A percentile compares a stretch with the other conserved stretches of the same genome.
Evolutionary conservation across 176 grass and related monocot species (phyloP).

Genomic region (Aechmea fasciata): DNA sequence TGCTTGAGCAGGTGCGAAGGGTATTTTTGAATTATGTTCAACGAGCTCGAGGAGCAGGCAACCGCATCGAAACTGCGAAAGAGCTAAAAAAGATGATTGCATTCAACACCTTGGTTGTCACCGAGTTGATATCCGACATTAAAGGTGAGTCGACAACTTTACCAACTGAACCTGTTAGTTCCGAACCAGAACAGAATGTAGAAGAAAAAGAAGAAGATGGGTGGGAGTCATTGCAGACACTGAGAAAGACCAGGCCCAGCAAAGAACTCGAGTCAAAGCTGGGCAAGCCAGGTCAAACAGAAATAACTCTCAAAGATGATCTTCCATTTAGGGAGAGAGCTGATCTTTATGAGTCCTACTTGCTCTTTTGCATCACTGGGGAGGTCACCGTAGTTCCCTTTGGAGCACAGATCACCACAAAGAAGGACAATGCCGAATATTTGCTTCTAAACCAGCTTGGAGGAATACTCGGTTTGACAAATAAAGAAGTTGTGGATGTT

Average conservation of each 20-base stretch:
- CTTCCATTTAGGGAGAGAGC: constrained; percentile 68
- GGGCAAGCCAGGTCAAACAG: constrained; percentile 59
- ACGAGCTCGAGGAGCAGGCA: constrained; percentile 60
- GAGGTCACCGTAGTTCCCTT: constrained; percentile 69
- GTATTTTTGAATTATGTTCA: constrained; percentile 68
- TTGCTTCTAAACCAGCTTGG: constrained; percentile 74
- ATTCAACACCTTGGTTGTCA: constrained; percentile 77
- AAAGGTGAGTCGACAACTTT: constrained; percentile 54
- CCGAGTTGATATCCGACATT: constrained; percentile 72
- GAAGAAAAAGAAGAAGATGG: constrained; percentile 52
- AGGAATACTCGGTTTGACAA: constrained; percentile 69
- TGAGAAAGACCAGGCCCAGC: constrained; percentile 52
- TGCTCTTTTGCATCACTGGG: constrained; percentile 74
- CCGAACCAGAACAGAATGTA: constrained; percentile 40
- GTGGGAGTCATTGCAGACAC: constrained; percentile 65
- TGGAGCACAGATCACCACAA: constrained; percentile 54
- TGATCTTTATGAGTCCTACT: constrained; percentile 75
- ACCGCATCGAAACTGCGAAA: constrained; percentile 79
- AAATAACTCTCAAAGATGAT: constrained; percentile 92
- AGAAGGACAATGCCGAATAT: constrained; percentile 69
- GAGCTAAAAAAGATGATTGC: constrained; percentile 82
- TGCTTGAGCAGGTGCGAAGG: constrained; percentile 54
- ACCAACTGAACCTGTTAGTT: constrained; percentile 22
- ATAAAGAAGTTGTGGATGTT: constrained; percentile 61
- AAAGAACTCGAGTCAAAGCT: constrained; percentile 54